Evolutionary conservation across 2,329 filamentous ascomycete species (phyloP).

Genomic region (Stagonosporopsis rhizophila): DNA sequence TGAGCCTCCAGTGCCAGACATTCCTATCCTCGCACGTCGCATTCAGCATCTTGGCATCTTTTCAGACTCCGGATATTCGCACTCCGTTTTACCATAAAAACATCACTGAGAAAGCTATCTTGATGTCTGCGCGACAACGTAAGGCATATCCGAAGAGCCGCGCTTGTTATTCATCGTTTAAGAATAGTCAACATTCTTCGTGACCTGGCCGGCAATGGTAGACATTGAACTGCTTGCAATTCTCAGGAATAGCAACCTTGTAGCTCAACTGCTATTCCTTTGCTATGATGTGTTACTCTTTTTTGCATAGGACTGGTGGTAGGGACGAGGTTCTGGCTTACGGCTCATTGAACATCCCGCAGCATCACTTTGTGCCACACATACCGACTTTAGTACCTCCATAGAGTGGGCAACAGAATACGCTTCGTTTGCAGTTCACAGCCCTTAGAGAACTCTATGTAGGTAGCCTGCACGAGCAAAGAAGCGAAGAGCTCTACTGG

Average conservation of each 20-base stretch:
- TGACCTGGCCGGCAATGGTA: not conserved
- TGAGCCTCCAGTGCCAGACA: not conserved
- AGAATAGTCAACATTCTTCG: not conserved
- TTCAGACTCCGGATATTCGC: too few species aligned
- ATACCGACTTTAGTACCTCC: not conserved
- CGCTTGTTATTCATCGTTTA: not conserved
- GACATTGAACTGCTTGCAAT: not conserved
- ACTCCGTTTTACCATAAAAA: not conserved
- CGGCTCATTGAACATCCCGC: not conserved
- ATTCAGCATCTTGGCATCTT: not conserved
- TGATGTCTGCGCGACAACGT: not conserved
- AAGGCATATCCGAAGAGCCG: not conserved
- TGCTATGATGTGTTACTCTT: not conserved
- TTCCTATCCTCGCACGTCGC: not conserved
- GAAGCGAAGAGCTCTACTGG: not conserved
- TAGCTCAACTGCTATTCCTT: not conserved
- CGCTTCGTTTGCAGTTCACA: not conserved
- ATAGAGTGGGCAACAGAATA: not conserved
- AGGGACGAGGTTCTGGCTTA: not conserved
- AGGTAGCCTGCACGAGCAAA: not conserved
- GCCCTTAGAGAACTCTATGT: not conserved
- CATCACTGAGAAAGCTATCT: not conserved
- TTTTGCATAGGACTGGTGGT: not conserved
- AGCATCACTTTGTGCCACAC: not conserved
- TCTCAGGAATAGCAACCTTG: not conserved